Percentiles rank a stretch among this genome's conserved stretches.
phyloP scores from a whole-genome alignment of 2,329 filamentous ascomycete genomes.

The Magnaporthiopsis rhizophila region DNA sequence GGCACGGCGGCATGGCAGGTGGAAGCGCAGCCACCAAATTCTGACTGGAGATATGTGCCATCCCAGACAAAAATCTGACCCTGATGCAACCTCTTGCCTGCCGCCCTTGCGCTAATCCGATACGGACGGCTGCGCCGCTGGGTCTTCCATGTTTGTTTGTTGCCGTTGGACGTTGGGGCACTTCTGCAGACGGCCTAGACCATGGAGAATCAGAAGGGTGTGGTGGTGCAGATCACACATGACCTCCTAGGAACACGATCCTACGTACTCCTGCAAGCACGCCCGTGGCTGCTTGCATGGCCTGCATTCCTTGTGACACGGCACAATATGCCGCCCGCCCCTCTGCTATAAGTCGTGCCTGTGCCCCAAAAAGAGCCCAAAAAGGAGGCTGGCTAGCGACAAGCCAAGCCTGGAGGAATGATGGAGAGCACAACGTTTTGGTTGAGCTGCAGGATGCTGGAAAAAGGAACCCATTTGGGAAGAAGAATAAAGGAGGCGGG shows the following conservation, averaged over 20 bases:
- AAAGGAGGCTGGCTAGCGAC: not conserved
- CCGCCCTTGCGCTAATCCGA: not conserved
- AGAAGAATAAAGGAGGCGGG: not conserved
- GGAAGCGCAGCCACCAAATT: not conserved
- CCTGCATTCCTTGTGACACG: not conserved
- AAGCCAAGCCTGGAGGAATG: not conserved
- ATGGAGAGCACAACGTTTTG: too few relatives aligned
- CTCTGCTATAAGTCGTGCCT: not conserved
- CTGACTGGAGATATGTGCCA: not conserved
- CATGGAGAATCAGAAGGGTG: too few relatives aligned
- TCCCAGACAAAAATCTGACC: not conserved
- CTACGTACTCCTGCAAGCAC: not conserved
- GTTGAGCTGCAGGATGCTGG: too few relatives aligned
- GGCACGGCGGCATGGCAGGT: not conserved
- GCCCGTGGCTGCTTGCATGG: not conserved
- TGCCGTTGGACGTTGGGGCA: not conserved
- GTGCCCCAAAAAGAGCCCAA: not conserved
- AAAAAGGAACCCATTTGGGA: not conserved
- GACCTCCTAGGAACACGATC: not conserved
- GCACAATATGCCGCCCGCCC: not conserved
- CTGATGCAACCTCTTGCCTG: not conserved
- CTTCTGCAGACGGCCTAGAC: too few relatives aligned
- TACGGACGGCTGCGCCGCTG: not conserved
- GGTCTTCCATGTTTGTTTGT: not conserved
- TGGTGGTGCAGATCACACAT: not conserved